A percentile compares a stretch with the other conserved stretches of the same genome.
These are phyloP conservation scores for Malassezia nana DNA, from an alignment of 1,284 basidiomycete species.

Conservation along the genomic window DNA sequence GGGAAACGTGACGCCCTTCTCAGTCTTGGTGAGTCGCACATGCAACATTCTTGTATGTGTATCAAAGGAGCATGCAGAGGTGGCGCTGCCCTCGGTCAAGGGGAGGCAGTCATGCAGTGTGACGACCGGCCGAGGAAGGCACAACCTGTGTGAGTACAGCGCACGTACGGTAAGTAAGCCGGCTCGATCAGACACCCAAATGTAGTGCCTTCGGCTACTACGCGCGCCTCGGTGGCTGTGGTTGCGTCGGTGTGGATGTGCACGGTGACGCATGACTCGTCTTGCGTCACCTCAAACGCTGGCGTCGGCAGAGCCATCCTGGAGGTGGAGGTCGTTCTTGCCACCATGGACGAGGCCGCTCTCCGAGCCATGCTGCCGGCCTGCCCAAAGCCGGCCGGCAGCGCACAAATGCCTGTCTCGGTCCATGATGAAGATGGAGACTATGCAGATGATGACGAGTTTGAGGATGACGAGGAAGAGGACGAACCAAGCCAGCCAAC, in stretches of 20 bases:
- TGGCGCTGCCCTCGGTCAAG: not conserved
- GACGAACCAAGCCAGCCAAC: constrained; percentile 8
- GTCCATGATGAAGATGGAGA: not conserved
- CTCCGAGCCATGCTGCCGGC: constrained; percentile 42
- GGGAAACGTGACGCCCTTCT: not conserved
- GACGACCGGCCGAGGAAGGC: constrained; percentile 3
- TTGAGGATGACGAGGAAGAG: constrained; percentile 14
- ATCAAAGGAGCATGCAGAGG: not conserved
- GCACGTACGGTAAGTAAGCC: constrained; percentile 13
- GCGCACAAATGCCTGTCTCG: too few species aligned
- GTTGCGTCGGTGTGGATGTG: not conserved
- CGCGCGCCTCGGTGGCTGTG: not conserved
- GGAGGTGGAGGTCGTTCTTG: not conserved
- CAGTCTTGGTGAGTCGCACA: constrained; percentile 3
- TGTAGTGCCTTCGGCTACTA: constrained; percentile 5
- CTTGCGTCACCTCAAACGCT: constrained; percentile 5
- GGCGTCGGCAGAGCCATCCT: constrained; percentile 11
- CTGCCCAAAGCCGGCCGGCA: constrained; percentile 28
- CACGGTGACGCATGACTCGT: constrained; percentile 4
- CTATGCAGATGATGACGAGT: constrained; percentile 7
- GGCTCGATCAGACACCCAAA: constrained; percentile 13
- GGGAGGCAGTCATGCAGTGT: not conserved
- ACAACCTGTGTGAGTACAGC: not conserved
- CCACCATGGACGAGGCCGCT: constrained; percentile 40
- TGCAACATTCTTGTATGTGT: not conserved